phyloP scores from a whole-genome alignment of 148 eudicot genomes.

The Dianthus caryophyllus region DNA sequence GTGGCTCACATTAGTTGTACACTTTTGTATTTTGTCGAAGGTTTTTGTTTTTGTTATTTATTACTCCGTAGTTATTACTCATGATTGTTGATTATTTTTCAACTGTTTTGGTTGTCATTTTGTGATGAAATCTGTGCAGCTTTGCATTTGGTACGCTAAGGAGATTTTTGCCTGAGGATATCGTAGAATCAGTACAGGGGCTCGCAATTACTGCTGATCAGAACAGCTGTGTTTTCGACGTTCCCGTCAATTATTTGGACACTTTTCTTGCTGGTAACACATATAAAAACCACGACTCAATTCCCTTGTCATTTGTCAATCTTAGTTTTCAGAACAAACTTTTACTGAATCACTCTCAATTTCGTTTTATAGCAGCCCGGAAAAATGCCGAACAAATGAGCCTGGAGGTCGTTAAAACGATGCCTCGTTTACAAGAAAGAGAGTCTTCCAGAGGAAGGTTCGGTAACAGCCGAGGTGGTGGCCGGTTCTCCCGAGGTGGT shows the following conservation, averaged over 20 bases:
- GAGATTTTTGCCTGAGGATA: constrained; percentile 4
- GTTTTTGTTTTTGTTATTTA: neutral
- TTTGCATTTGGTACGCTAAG: constrained; percentile 10
- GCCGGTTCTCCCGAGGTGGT: constrained; percentile 36
- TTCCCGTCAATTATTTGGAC: constrained; percentile 6
- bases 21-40: neutral
- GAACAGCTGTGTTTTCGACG: constrained; percentile 7
- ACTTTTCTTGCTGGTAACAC: constrained; percentile 2
- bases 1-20: constrained; percentile 20
- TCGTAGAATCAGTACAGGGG: constrained; percentile 7
- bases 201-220: constrained; percentile 5
- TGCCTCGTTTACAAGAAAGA: constrained; percentile 69
- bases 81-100: neutral
- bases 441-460: constrained; percentile 52
- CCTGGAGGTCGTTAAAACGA: constrained; percentile 54
- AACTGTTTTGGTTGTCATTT: neutral
- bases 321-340: neutral
- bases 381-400: constrained; percentile 56
- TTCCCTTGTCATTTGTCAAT: neutral
- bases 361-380: neutral
- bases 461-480: constrained; percentile 45
- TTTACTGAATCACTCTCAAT: neutral
- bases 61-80: too few relatives aligned
- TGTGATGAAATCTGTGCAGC: neutral
- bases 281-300: neutral